phyloP scores from a whole-genome alignment of 129 eudicot genomes.

The Glebionis coronaria region DNA sequence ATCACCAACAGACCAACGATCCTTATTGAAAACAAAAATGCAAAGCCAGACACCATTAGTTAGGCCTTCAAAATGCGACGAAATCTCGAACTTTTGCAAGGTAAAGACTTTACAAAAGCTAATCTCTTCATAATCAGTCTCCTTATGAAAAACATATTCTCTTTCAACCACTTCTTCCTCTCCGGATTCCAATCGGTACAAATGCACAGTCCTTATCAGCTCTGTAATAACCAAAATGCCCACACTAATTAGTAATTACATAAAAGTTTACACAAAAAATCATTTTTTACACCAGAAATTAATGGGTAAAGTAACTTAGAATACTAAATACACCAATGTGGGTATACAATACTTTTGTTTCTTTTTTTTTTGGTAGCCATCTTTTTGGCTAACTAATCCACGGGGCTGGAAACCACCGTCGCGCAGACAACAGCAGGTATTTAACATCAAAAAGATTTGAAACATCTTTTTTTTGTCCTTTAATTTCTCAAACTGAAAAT shows the following conservation, averaged over 20 bases:
- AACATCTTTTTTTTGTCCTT: no score
- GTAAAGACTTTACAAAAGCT: conserved; percentile 38
- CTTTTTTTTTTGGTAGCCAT: no score
- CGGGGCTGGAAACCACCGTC: no score
- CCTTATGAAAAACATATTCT: conserved; percentile 42
- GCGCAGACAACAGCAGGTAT: no score
- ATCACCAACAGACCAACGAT: conserved; percentile 24
- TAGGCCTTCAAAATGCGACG: conserved; percentile 39
- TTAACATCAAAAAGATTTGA: no score
- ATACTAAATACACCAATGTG: no score
- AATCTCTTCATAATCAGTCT: conserved; percentile 40
- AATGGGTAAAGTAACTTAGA: no score
- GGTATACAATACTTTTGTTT: no score
- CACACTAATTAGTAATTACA: conserved; percentile 2
- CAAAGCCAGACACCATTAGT: conserved; percentile 54
- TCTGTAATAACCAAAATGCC: conserved; percentile 29
- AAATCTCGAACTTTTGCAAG: conserved; percentile 30
- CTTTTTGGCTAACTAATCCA: no score
- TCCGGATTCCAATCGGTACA: conserved; percentile 40
- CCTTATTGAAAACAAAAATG: conserved; percentile 38
- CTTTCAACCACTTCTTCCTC: conserved; percentile 43
- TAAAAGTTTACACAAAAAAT: neutral
- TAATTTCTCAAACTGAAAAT: no score
- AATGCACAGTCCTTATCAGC: conserved; percentile 49
- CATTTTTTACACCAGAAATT: no score